Evolutionary conservation across 2,329 filamentous ascomycete species (phyloP), one percentile per base, ranked within the genome.

Genomic region (Scopulariopsis brevicaulis): DNA sequence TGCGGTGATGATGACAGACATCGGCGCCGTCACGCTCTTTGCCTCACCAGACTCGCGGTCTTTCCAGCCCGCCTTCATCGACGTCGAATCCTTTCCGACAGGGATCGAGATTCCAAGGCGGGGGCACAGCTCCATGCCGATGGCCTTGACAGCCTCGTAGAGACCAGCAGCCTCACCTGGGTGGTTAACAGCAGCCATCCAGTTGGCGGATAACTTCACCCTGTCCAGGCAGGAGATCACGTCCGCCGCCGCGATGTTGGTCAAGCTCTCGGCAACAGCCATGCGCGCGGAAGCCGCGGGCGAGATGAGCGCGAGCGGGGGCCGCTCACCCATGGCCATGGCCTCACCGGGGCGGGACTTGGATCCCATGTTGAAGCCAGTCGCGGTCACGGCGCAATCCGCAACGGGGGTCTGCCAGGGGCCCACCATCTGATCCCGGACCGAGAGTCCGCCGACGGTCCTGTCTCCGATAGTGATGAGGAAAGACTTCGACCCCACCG

Each of bases 11-110:
- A 96, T 86, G 6, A 96, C 80, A 1, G 93, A 96, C 65, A 97
- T 83, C 1, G 94, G 94, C 4, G 94, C 90, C 43, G 90, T 96
- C 55, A 97, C 93, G 63, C 92, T 92, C 74, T 89, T 94, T 15
- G 80, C 74, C 61, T 88, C 79, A 20, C 83, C 81, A 34, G 77
- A 82, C 59, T 80, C 75, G 61, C 77, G 76, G 63, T 93, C 88
- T 67, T 84, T 87, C 94, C 94, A 97, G 58, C 90, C 90, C 66
- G 95, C 93, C 78, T 96, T 96, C 94, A 99, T 97, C 2, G 92
- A 96, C 72, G 95, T 96, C 0, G 93, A 97, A 71, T 99, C 94
- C 74, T 99, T 97, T 58, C 94, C 94, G 10, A 97, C 94, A 4
- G 94, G 94, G 60, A 99, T 97, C 59, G 88, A 90, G 61, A 99